phyloP scores from a whole-genome alignment of 345 rosid species.

The Lepidium africanum region DNA sequence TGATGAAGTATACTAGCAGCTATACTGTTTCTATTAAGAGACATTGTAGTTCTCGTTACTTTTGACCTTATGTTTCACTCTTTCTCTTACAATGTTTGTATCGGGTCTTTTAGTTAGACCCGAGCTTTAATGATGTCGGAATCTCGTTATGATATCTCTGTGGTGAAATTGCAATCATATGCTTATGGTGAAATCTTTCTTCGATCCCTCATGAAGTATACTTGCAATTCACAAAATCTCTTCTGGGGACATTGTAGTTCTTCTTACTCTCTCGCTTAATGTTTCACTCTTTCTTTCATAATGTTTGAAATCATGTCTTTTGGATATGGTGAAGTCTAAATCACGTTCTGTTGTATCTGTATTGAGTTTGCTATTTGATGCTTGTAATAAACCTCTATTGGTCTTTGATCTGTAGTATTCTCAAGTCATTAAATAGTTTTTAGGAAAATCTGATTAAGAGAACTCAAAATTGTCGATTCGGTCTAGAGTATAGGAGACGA shows the following conservation, averaged over 20 bases:
- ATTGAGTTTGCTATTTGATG: background rate
- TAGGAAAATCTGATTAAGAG: background rate
- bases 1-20: background rate
- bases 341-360: background rate
- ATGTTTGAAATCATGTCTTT: background rate
- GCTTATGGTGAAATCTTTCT: background rate
- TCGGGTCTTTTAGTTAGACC: background rate
- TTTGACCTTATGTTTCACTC: background rate
- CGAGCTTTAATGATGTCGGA: background rate
- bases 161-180: background rate
- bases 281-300: background rate
- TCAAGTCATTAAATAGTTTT: background rate
- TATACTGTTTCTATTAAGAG: background rate
- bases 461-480: background rate
- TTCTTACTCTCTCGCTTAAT: background rate
- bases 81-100: background rate
- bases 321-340: background rate
- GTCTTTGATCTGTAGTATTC: background rate
- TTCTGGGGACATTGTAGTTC: background rate
- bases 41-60: background rate
- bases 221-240: too few species aligned
- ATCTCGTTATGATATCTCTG: background rate
- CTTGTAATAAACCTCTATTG: background rate
- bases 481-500: background rate
- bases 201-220: too few species aligned